Base-by-base conservation (phyloP, 1,139 yeast genomes). In the Blastobotrys indianensis region DNA sequence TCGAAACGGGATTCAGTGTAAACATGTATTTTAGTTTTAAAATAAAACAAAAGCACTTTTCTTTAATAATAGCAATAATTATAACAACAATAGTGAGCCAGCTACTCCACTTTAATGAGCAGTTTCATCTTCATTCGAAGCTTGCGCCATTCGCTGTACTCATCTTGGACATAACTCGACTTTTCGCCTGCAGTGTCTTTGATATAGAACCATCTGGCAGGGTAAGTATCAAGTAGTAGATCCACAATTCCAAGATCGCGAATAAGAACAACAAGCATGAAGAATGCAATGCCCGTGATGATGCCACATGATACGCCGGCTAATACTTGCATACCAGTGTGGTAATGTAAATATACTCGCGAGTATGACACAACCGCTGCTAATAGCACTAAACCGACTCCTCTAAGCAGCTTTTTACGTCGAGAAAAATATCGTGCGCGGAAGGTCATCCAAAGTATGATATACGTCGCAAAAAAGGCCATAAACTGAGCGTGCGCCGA, bases 401-500 rank as follows among this genome's bases (percentile, higher is more conserved):
- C 51, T 5, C 69, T 59, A 2, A 59, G 17, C 8, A 54, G 28
- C 50, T 64, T 67, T 45, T 67, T 63, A 0, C 46, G 36, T 2
- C 49, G 40, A 10, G 62, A 56, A 43, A 70, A 57, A 15, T 67
- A 63, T 17, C 65, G 51, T 46, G 60, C 76, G 67, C 76, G 73
- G 32, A 70, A 62, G 51, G 67, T 55, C 49, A 76, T 55, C 60
- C 76, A 72, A 53, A 86, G 71, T 7, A 74, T 61, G 47, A 79
- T 70, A 63, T 86, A 88, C 3, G 80, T 74, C 12, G 82, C 77
- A 57, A 84, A 81, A 64, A 81, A 92, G 1, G 95, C 94, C 88
- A 88, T 85, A 65, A 90, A 92, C 66, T 92, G 98, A 0, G 96
- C 80, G 64, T 92, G 98, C 1, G 97, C 96, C 47, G 92, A 81